A percentile compares a stretch with the other conserved stretches of the same genome.
Conservation (phyloP, 495 filamentous ascomycete species). For the Neurospora sp. region DNA sequence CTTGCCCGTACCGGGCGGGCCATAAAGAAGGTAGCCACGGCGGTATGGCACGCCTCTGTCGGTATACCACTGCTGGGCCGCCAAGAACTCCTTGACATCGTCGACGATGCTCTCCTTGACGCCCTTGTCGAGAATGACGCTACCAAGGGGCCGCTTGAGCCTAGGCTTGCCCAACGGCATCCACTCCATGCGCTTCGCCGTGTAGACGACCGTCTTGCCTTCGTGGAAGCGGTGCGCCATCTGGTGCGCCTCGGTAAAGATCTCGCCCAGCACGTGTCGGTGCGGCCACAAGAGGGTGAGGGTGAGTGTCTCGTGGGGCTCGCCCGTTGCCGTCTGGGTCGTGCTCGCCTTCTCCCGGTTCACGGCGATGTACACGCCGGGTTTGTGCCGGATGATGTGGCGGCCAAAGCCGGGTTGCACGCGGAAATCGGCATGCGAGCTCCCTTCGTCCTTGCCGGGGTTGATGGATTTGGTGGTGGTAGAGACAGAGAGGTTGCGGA, state of each 20-base stretch:
- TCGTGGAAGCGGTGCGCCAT: constrained; percentile 67
- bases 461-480: constrained; percentile 47
- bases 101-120: constrained; percentile 76
- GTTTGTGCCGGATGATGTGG: constrained; percentile 76
- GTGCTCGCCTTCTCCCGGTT: constrained; percentile 70
- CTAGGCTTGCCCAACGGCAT: constrained; percentile 76
- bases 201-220: constrained; percentile 93
- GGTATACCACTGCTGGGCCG: constrained; percentile 75
- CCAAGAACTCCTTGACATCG: constrained; percentile 78
- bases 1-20: constrained; percentile 90
- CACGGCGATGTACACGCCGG: constrained; percentile 71
- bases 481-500: constrained; percentile 38
- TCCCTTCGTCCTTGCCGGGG: constrained; percentile 53
- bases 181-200: constrained; percentile 72
- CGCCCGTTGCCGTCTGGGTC: constrained; percentile 62
- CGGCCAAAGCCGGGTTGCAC: constrained; percentile 84
- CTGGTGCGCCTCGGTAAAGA: constrained; percentile 76
- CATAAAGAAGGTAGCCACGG: constrained; percentile 86
- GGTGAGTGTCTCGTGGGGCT: constrained; percentile 89
- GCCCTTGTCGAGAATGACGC: constrained; percentile 78
- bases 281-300: constrained; percentile 85
- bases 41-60: constrained; percentile 93
- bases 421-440: constrained; percentile 67
- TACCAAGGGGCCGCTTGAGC: constrained; percentile 76
- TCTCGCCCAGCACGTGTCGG: constrained; percentile 72